Percentiles rank a stretch among this genome's conserved stretches.
phyloP scores from a whole-genome alignment of 257 asterid genomes.

The Perilla frutescens region DNA sequence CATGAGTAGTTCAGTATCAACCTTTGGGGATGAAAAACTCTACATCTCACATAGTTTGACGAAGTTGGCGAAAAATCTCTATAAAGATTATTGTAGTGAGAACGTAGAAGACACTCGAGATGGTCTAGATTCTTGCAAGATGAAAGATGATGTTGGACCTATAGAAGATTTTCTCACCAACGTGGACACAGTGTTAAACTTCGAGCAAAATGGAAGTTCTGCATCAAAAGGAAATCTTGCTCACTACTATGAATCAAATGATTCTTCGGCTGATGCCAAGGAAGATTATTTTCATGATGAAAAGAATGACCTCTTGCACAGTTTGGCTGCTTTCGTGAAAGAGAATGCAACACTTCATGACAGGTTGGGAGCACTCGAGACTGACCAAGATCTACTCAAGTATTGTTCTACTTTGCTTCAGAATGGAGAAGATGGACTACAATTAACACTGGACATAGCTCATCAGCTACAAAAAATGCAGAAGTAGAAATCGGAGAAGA shows the following conservation, averaged over 20 bases:
- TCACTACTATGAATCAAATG: neutral
- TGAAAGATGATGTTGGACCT: slow-evolving; percentile 25
- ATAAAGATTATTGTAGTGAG: slow-evolving; percentile 40
- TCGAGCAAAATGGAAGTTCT: slow-evolving; percentile 17
- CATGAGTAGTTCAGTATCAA: slow-evolving; percentile 15
- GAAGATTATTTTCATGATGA: too few species aligned
- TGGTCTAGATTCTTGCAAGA: slow-evolving; percentile 35
- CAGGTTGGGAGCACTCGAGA: slow-evolving; percentile 57
- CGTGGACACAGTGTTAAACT: slow-evolving; percentile 20
- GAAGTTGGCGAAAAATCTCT: slow-evolving; percentile 52
- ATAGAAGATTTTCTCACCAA: too few species aligned
- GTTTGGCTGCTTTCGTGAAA: too few species aligned
- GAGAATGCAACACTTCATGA: slow-evolving; percentile 3
- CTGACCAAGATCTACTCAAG: neutral
- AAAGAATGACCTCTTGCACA: too few species aligned
- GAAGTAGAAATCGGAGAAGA: slow-evolving; percentile 28
- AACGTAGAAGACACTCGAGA: slow-evolving; percentile 32
- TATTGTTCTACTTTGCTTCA: neutral
- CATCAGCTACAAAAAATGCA: slow-evolving; percentile 31
- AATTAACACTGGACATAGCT: slow-evolving; percentile 57
- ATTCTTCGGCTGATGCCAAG: too few species aligned
- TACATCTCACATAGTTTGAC: slow-evolving; percentile 46
- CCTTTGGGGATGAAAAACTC: slow-evolving; percentile 51
- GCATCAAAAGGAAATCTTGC: slow-evolving; percentile 26
- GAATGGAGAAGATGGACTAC: slow-evolving; percentile 34